Percentiles rank a stretch among this genome's conserved stretches.
phyloP scores from a whole-genome alignment of 306 rosid species.

The Prinsepia uniflora region DNA sequence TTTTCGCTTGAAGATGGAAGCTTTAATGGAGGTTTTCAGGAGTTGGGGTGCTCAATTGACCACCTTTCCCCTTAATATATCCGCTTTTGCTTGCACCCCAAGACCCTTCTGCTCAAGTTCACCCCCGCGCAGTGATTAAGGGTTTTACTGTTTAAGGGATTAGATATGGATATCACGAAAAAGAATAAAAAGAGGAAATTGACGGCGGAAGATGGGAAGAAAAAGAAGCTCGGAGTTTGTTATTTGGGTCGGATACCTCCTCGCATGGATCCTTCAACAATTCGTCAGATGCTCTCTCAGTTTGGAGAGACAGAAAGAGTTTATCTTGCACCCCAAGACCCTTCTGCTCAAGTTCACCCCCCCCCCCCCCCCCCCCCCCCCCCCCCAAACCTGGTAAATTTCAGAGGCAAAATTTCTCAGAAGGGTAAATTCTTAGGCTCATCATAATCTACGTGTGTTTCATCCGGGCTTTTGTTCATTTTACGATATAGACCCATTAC shows the following conservation, averaged over 20 bases:
- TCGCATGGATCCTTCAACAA: constrained; percentile 66
- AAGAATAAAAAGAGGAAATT: constrained; percentile 4
- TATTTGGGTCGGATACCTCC: constrained; percentile 84
- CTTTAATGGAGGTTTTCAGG: too few species aligned
- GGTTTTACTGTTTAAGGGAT: not conserved
- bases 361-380: too few species aligned
- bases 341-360: constrained; percentile 37
- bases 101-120: too few species aligned
- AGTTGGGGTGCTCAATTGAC: too few species aligned
- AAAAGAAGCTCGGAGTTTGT: constrained; percentile 64
- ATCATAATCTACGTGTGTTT: not conserved
- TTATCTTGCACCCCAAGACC: constrained; percentile 63
- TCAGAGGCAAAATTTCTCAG: constrained; percentile 47
- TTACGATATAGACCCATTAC: not conserved
- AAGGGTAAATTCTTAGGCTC: constrained; percentile 48
- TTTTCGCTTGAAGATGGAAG: too few species aligned
- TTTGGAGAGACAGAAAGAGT: constrained; percentile 64
- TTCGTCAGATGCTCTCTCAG: constrained; percentile 69
- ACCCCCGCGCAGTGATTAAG: not conserved
- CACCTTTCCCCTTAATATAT: too few species aligned
- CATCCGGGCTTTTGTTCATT: not conserved
- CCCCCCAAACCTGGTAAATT: constrained; percentile 48
- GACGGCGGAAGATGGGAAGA: constrained; percentile 42
- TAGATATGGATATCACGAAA: not conserved
- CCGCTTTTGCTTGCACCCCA: too few species aligned